phyloP scores from a whole-genome alignment of 305 asterid species.

The Striga hermonthica region DNA sequence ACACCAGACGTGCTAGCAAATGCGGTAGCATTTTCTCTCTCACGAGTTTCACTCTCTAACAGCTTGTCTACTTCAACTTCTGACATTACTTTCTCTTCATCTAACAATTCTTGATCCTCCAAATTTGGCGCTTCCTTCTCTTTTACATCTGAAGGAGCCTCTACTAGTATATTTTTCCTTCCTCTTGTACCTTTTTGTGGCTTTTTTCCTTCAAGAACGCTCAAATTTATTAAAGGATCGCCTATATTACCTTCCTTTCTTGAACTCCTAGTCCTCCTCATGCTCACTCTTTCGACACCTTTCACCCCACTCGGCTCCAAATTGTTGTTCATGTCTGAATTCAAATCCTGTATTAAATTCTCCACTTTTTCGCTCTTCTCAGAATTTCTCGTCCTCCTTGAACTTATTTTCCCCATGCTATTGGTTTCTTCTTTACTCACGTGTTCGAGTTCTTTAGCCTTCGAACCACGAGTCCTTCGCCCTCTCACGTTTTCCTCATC shows the following conservation, averaged over 20 bases:
- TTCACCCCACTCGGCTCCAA: constrained; percentile 28
- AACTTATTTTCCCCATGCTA: constrained; percentile 21
- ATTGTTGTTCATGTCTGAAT: constrained; percentile 10
- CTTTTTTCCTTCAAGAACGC: constrained; percentile 30
- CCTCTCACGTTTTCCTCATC: constrained; percentile 26
- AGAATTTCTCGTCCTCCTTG: constrained; percentile 33
- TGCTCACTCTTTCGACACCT: constrained; percentile 26
- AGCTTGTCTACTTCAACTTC: constrained; percentile 22
- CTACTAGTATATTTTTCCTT: constrained; percentile 26
- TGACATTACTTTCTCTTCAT: constrained; percentile 24
- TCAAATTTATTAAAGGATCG: constrained; percentile 28
- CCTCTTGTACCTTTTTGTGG: constrained; percentile 36
- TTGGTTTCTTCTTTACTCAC: constrained; percentile 23
- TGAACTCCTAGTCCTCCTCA: constrained; percentile 45
- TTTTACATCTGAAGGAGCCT: constrained; percentile 28
- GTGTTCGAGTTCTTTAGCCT: constrained; percentile 10
- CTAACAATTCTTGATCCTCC: constrained; percentile 30
- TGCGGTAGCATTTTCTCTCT: constrained; percentile 29
- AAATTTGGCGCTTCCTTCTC: constrained; percentile 30
- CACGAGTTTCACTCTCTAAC: constrained; percentile 5
- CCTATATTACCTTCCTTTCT: constrained; percentile 28
- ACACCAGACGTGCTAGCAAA: constrained; percentile 38
- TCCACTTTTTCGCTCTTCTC: constrained; percentile 19
- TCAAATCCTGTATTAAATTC: constrained; percentile 23
- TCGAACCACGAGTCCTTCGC: constrained; percentile 33